A percentile compares a stretch with the other conserved stretches of the same genome.
phyloP scores from a whole-genome alignment of 2,329 filamentous ascomycete species.

The Fusarium vanettenii region DNA sequence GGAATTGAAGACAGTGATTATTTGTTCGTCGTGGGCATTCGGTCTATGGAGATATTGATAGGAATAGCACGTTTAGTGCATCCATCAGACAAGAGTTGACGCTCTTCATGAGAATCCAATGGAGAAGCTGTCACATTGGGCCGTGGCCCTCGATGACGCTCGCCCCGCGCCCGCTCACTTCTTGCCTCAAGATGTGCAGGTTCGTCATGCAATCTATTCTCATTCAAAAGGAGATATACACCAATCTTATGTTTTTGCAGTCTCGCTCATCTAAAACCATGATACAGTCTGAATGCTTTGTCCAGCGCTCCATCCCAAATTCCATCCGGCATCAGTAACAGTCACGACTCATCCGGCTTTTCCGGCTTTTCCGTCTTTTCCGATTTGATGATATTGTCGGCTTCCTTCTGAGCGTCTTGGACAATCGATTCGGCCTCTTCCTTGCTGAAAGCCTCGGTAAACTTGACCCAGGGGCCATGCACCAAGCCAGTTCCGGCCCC shows the following conservation, averaged over 20 bases:
- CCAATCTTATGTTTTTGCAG: not conserved
- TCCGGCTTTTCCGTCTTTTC: not conserved
- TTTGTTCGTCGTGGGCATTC: not conserved
- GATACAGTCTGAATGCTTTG: not conserved
- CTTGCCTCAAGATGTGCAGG: too few relatives aligned
- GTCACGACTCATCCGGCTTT: not conserved
- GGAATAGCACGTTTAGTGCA: not conserved
- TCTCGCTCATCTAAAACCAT: not conserved
- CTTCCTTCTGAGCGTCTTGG: constrained; percentile 31
- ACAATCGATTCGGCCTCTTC: constrained; percentile 33
- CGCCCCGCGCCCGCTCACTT: too few relatives aligned
- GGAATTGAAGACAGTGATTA: not conserved
- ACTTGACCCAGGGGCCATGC: constrained; percentile 38
- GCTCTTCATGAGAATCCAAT: not conserved
- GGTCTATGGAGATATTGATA: not conserved
- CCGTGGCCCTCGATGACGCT: too few relatives aligned
- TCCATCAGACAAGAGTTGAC: not conserved
- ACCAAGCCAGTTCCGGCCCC: constrained; percentile 33
- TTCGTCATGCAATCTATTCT: not conserved
- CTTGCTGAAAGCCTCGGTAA: constrained; percentile 33
- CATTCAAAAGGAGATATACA: not conserved
- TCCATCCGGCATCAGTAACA: not conserved
- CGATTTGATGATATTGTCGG: constrained; percentile 25
- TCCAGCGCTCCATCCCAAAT: not conserved
- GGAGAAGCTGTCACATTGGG: too few relatives aligned